Base-by-base conservation (phyloP, 2,329 filamentous ascomycete genomes). In the Corynespora cassiicola region DNA sequence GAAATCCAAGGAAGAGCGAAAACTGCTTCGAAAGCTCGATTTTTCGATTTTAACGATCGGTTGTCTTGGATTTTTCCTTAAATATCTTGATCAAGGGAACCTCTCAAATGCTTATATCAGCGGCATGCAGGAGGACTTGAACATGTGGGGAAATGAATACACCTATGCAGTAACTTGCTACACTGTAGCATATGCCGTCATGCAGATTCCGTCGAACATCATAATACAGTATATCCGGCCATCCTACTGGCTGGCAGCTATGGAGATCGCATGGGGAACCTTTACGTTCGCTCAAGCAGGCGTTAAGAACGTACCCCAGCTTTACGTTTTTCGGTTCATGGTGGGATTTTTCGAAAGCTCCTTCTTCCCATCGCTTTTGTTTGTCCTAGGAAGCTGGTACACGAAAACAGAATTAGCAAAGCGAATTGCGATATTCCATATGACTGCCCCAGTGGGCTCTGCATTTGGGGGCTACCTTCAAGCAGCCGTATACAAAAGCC, bases 391-490 rank as follows among this genome's bases (percentile, higher is more conserved):
- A 2, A 29, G 24, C n/a, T 36, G 33, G 33, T 36, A 36, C 18
- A 36, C 33, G 15, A 29, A 28, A 19, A 29, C 33, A 10, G 17
- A 20, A 14, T 20, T 20, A 10, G 32, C 32, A 6, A 35, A 35
- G n/a, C 7, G 14, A 1, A 6, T 21, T 11, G n/a, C n/a, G n/a
- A n/a, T n/a, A n/a, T n/a, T n/a, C n/a, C n/a, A n/a, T n/a, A n/a
- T n/a, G n/a, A n/a, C n/a, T n/a, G n/a, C n/a, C n/a, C n/a, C n/a
- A n/a, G n/a, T n/a, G n/a, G n/a, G n/a, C n/a, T n/a, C n/a, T n/a
- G n/a, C 9, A 24, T 75, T 81, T 30, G 77, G 75, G n/a, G 79
- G 78, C 1, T 81, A 80, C 40, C 66, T 82, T 0, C 78, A 80
- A 62, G 73, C 78, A 1, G 78, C 75, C 0, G 75, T 75, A 0